Conservation (phyloP, 139 green algal genomes). For the Limnomonas spitsbergensis region DNA sequence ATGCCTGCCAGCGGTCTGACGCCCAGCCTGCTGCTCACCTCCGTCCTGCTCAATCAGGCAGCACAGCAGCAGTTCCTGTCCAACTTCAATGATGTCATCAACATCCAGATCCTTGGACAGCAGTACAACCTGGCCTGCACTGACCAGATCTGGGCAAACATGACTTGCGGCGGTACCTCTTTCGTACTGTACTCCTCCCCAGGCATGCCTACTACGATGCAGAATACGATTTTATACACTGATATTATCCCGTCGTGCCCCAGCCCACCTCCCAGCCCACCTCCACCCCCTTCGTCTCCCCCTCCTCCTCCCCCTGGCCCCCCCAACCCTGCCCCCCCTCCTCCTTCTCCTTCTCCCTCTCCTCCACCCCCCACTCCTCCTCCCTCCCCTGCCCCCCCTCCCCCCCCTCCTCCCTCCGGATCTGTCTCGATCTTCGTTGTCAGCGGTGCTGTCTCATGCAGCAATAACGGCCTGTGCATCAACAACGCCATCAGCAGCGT, state of each 20-base stretch:
- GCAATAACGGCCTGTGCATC: background rate
- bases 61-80: background rate
- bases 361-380: background rate
- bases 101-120: background rate
- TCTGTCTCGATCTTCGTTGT: background rate
- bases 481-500: background rate
- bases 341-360: background rate
- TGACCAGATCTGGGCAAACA: slow-evolving; percentile 13
- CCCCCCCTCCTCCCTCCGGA: background rate
- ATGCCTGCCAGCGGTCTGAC: background rate
- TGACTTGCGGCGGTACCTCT: background rate
- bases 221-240: background rate
- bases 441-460: background rate
- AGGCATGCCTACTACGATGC: background rate
- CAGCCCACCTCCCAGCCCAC: background rate
- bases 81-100: background rate
- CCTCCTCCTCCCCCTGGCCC: slow-evolving; percentile 2
- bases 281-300: background rate
- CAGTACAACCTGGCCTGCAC: background rate
- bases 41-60: background rate
- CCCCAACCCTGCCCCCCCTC: background rate
- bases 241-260: background rate
- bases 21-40: background rate
- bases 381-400: background rate
- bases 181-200: background rate